Evolutionary conservation across 2,329 filamentous ascomycete species (phyloP), one percentile per base, ranked within the genome.

Genomic region (Colletotrichum lindemuthianum): DNA sequence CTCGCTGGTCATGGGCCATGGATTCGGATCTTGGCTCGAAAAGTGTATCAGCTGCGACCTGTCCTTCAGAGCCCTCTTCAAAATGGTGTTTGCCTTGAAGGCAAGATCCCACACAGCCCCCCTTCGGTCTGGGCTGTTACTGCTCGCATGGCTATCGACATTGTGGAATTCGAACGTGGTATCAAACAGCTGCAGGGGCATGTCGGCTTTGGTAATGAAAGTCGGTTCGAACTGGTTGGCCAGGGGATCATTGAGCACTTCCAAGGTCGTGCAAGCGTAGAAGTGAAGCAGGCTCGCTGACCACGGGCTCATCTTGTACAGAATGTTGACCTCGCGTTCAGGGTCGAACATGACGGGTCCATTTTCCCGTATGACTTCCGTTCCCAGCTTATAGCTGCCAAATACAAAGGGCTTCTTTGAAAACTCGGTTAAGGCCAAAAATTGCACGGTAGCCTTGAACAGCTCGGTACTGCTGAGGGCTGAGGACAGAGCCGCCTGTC

Each of bases 381-480:
- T 76, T 70, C 72, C 79, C 33, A 63, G 77, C 72, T 69, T 82
- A 69, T 63, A 88, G 71, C 67, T 82, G 66, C 73, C 78, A 59
- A 88, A 81, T 1, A 84, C 69, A 39, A 90, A 84, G 0, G 91
- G 88, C 69, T 87, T 91, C 70, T 87, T 90, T 60, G 81, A 82
- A 59, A 97, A 81, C 71, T 97, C 90, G 41, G 87, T 90, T 2
- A 87, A 85, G 1, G 91, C 88, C 15, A 99, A 81, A 69, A 95
- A 96, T 73, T 97, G 95, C n/a, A 99, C 81, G 1, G 90, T 89
- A 3, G 93, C 94, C 77, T 97, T 98, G 84, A 99, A 97, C 48
- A 98, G 84, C 76, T 98, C 95, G 32, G 95, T 96, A 76, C 91
- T 91, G 79, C 91, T 97, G 71, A 97, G 91, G 8, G 92, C 92